Conservation (phyloP, 345 rosid species). For the Eucalyptus marginata region DNA sequence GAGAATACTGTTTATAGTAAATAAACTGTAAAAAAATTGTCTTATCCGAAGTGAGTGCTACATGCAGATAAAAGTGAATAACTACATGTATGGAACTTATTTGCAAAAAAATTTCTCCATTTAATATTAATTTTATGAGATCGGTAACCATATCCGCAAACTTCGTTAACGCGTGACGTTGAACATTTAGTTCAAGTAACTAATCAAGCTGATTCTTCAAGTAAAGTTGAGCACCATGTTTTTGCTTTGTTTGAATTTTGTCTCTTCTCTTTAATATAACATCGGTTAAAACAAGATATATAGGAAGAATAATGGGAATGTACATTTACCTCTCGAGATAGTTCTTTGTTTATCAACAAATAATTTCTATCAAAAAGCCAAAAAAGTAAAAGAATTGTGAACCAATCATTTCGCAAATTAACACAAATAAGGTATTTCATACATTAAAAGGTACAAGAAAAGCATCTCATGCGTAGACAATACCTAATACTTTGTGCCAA, state of each 20-base stretch:
- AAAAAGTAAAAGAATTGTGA: not conserved
- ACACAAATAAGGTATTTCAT: not conserved
- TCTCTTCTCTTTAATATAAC: not conserved
- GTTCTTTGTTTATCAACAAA: not conserved
- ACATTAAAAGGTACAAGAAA: not conserved
- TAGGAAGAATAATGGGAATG: not conserved
- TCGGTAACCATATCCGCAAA: too few relatives aligned
- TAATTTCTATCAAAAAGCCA: not conserved
- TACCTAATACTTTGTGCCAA: not conserved
- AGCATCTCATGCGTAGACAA: not conserved
- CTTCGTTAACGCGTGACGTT: rapidly evolving
- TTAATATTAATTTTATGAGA: too few relatives aligned
- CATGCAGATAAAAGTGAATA: too few relatives aligned
- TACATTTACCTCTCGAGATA: not conserved
- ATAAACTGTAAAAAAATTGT: too few relatives aligned
- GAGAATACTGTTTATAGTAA: too few relatives aligned
- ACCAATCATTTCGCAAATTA: not conserved
- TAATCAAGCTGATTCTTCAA: too few relatives aligned
- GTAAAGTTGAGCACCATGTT: not conserved
- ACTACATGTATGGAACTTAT: not conserved
- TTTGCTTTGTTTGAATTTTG: not conserved
- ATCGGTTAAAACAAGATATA: not conserved
- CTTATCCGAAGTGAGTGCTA: too few relatives aligned
- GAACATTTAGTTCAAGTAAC: too few relatives aligned
- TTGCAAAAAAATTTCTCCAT: too few relatives aligned